These are phyloP conservation scores for Colletotrichum falcatum DNA, from an alignment of 2,329 filamentous ascomycete species.

Conservation along the genomic window DNA sequence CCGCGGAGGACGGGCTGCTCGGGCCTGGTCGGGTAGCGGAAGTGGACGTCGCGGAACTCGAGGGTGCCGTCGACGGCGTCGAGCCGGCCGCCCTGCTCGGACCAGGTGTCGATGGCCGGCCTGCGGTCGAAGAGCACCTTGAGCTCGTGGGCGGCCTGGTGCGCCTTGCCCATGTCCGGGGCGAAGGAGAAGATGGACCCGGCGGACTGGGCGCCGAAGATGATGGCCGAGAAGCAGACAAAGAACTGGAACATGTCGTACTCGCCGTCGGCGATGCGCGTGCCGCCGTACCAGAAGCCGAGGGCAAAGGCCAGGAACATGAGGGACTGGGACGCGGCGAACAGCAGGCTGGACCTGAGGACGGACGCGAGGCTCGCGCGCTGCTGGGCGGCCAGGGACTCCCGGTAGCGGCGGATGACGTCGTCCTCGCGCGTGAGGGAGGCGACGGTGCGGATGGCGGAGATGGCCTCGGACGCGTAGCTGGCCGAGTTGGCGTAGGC, in stretches of 20 bases:
- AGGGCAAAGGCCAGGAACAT: constrained; percentile 87
- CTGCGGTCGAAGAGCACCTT: constrained; percentile 86
- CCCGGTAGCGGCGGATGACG: constrained; percentile 78
- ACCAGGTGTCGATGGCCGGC: constrained; percentile 87
- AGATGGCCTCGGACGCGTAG: constrained; percentile 93
- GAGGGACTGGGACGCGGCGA: constrained; percentile 86
- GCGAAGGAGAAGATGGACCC: constrained; percentile 91
- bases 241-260: constrained; percentile 91
- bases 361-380: constrained; percentile 78
- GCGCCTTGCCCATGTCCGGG: constrained; percentile 93
- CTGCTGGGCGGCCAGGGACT: constrained; percentile 74
- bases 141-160: constrained; percentile 82
- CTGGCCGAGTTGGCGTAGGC: constrained; percentile 85
- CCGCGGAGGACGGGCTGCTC: constrained; percentile 94
- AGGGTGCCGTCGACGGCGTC: constrained; percentile 78
- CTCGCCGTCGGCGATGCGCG: constrained; percentile 76
- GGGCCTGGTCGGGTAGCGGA: constrained; percentile 90
- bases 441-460: constrained; percentile 92
- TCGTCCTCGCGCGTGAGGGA: constrained; percentile 89
- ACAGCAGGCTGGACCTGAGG: constrained; percentile 80
- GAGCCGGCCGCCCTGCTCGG: constrained; percentile 72
- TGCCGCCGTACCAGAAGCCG: constrained; percentile 93
- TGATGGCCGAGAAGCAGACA: constrained; percentile 86
- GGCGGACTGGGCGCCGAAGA: constrained; percentile 93
- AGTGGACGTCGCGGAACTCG: constrained; percentile 93